Evolutionary conservation across 768 basidiomycete genomes (phyloP).

Genomic region (Mrakia blollopis): DNA sequence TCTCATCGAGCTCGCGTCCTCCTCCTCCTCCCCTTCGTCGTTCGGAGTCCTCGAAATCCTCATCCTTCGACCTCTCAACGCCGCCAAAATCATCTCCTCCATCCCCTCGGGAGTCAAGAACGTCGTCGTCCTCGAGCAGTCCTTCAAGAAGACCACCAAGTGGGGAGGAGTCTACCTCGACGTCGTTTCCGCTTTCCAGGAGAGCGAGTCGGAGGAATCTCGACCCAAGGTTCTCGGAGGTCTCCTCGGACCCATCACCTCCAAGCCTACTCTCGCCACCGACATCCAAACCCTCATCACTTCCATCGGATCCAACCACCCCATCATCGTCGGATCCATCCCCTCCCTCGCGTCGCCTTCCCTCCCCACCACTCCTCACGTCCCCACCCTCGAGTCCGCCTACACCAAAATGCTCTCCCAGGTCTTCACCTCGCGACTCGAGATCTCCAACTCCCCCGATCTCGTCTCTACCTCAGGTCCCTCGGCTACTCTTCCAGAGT

Average conservation of each 20-base stretch:
- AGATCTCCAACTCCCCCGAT: conserved; percentile 77
- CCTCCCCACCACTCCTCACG: conserved; percentile 46
- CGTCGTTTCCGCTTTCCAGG: conserved; percentile 64
- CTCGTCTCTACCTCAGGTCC: conserved; percentile 61
- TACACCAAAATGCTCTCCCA: conserved; percentile 84
- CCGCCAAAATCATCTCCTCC: conserved; percentile 54
- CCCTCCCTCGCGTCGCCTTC: conserved; percentile 41
- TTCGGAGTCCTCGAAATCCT: conserved; percentile 47
- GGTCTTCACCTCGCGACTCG: conserved; percentile 69
- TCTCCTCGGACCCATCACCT: conserved; percentile 53
- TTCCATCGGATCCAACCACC: conserved; percentile 28
- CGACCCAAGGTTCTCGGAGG: conserved; percentile 58
- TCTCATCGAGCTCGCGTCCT: conserved; percentile 42
- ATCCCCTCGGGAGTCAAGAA: conserved; percentile 62
- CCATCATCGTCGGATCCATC: conserved; percentile 48
- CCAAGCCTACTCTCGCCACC: conserved; percentile 1
- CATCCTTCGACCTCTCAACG: conserved; percentile 64
- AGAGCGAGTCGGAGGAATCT: conserved; percentile 48
- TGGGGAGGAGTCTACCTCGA: conserved; percentile 87
- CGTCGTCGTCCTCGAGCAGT: conserved; percentile 77
- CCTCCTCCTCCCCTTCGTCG: conserved; percentile 53
- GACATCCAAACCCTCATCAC: conserved; percentile 27
- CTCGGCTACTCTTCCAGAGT: conserved; percentile 85
- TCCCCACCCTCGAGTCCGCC: conserved; percentile 85
- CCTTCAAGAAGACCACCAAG: conserved; percentile 67